Percentiles rank a stretch among this genome's conserved stretches.
Evolutionary conservation across 2,329 filamentous ascomycete genomes (phyloP).

Genomic region (Ophiostoma montium): DNA sequence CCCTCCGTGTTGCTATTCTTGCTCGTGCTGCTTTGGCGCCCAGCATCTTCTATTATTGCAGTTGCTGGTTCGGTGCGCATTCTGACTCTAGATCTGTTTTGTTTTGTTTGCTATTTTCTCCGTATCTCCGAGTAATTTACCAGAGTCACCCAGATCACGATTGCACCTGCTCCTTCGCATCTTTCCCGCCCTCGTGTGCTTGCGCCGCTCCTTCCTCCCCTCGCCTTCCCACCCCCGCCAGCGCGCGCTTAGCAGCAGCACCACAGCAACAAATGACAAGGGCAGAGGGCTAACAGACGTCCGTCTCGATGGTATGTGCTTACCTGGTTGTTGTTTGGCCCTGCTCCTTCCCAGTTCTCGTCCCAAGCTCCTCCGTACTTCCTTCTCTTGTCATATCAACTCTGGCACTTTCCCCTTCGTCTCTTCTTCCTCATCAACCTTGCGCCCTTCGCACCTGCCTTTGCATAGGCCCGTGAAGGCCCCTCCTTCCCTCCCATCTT

Average conservation of each 20-base stretch:
- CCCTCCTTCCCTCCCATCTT: neutral
- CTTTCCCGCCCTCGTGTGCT: neutral
- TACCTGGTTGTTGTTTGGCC: neutral
- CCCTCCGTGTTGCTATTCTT: too few species aligned
- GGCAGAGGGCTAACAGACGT: neutral
- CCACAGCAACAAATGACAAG: neutral
- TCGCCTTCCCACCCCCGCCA: neutral
- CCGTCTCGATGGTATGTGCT: too few species aligned
- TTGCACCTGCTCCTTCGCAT: neutral
- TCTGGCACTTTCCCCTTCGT: neutral
- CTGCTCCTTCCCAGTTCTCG: conserved; percentile 2
- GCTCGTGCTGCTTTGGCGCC: too few species aligned
- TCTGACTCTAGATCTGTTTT: too few species aligned
- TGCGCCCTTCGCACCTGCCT: neutral
- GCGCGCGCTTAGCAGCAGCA: conserved; percentile 9
- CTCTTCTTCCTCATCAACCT: neutral
- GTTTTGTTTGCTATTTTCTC: neutral
- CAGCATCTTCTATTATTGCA: too few species aligned
- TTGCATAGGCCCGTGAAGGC: neutral
- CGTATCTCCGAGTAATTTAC: neutral
- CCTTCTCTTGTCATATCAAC: neutral
- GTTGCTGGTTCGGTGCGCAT: too few species aligned
- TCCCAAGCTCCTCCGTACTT: neutral
- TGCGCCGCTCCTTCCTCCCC: neutral
- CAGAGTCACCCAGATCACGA: neutral